These are phyloP conservation scores for Aphanomyces invadans DNA, from an alignment of 352 stramenopile genomes.

Conservation along the genomic window DNA sequence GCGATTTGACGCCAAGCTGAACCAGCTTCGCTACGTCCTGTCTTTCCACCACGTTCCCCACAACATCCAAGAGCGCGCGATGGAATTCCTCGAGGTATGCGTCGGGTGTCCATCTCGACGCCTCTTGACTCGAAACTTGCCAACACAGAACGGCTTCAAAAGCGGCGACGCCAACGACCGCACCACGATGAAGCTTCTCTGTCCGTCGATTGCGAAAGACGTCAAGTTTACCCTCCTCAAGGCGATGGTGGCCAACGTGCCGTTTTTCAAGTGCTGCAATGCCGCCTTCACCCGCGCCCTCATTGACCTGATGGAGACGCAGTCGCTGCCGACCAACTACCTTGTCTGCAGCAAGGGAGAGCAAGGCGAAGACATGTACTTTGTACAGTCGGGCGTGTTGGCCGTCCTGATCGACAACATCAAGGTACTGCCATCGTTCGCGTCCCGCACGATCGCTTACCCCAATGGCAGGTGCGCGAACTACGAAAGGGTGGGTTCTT, in stretches of 20 bases:
- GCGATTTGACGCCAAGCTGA: conserved; percentile 47
- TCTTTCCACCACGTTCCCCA: conserved; percentile 52
- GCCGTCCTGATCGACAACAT: conserved; percentile 49
- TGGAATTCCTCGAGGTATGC: conserved; percentile 61
- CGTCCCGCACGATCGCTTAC: not conserved
- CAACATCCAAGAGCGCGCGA: conserved; percentile 39
- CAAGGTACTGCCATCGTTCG: conserved; percentile 28
- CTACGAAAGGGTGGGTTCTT: conserved; percentile 60
- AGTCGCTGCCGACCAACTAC: conserved; percentile 45
- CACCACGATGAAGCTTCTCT: conserved; percentile 47
- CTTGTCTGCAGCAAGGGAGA: conserved; percentile 50
- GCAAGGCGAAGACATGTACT: conserved; percentile 63
- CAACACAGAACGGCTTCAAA: conserved; percentile 32
- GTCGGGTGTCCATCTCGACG: not conserved
- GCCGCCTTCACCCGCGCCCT: conserved; percentile 51
- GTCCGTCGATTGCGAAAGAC: conserved; percentile 57
- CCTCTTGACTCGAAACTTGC: not conserved
- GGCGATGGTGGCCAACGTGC: conserved; percentile 41
- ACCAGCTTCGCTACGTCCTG: conserved; percentile 60
- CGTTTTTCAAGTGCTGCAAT: conserved; percentile 53
- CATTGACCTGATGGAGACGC: conserved; percentile 45
- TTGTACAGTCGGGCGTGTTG: conserved; percentile 54
- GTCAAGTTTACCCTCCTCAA: conserved; percentile 61
- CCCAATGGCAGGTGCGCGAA: conserved; percentile 40
- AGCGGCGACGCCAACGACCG: conserved; percentile 54